phyloP scores from a whole-genome alignment of 2,329 filamentous ascomycete species.

The Colletotrichum sp. region DNA sequence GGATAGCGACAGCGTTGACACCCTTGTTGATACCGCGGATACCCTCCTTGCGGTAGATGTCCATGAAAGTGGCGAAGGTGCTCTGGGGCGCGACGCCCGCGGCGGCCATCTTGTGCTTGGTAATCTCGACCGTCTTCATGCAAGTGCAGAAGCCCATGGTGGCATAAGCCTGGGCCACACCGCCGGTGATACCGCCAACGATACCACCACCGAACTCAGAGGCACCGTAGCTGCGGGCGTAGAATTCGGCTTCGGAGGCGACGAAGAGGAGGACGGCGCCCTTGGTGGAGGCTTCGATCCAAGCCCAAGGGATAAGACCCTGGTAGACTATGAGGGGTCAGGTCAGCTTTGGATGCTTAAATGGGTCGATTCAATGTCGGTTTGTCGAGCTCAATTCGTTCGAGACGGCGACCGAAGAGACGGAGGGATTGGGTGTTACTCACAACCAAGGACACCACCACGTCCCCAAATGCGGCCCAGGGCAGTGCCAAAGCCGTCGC shows the following conservation, averaged over 20 bases:
- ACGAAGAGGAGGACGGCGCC: slow-evolving; percentile 99
- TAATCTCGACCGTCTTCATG: slow-evolving; percentile 99
- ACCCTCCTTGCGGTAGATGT: slow-evolving; percentile 94
- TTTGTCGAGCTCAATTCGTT: not conserved
- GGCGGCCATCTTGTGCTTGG: slow-evolving; percentile 92
- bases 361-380: not conserved
- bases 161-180: slow-evolving; percentile 96
- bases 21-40: slow-evolving; percentile 97
- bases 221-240: slow-evolving; percentile 83
- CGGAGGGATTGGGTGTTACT: slow-evolving; percentile 44
- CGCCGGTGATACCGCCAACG: slow-evolving; percentile 87
- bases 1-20: slow-evolving; percentile 97
- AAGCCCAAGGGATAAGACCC: slow-evolving; percentile 99
- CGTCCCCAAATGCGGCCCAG: slow-evolving; percentile 90
- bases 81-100: slow-evolving; percentile 83
- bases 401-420: not conserved
- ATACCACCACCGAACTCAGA: slow-evolving; percentile 90
- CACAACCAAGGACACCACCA: slow-evolving; percentile 93
- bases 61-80: slow-evolving; percentile 95
- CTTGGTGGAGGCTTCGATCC: slow-evolving; percentile 99
- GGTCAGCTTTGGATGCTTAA: slow-evolving; percentile 26
- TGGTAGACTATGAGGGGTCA: slow-evolving; percentile 78
- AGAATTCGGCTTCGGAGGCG: slow-evolving; percentile 96
- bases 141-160: slow-evolving; percentile 99
- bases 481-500: slow-evolving; percentile 82